phyloP scores from a whole-genome alignment of 768 basidiomycete genomes.

The Amanita rubescens region DNA sequence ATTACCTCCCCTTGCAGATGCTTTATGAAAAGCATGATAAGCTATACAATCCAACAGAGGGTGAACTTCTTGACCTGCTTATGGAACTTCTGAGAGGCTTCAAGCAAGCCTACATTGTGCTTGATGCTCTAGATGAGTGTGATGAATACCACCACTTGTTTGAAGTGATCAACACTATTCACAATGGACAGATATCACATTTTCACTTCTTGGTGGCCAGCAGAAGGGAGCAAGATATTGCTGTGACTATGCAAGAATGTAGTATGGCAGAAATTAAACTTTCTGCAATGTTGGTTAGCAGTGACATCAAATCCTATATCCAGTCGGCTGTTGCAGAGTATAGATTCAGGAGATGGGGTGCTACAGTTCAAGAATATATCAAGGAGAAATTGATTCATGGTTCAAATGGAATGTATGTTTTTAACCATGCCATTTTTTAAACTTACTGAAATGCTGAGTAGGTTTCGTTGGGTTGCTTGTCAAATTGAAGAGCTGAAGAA shows the following conservation, averaged over 20 bases:
- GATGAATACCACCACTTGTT: background rate
- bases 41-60: background rate
- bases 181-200: background rate
- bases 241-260: background rate
- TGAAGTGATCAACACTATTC: background rate
- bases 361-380: background rate
- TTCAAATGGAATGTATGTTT: slow-evolving; percentile 1
- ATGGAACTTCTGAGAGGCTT: background rate
- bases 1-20: background rate
- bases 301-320: background rate
- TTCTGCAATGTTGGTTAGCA: background rate
- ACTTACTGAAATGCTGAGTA: background rate
- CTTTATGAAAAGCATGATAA: background rate
- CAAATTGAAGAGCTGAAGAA: background rate
- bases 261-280: background rate
- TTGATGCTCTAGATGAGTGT: slow-evolving; percentile 1
- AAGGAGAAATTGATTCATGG: background rate
- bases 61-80: background rate
- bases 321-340: background rate
- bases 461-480: background rate
- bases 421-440: background rate
- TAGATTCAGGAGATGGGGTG: background rate
- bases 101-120: too few relatives aligned
- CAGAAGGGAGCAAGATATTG: background rate
- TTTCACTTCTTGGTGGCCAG: too few relatives aligned